Evolutionary conservation across 305 asterid species (phyloP).

Genomic region (Fraxinus floribunda): DNA sequence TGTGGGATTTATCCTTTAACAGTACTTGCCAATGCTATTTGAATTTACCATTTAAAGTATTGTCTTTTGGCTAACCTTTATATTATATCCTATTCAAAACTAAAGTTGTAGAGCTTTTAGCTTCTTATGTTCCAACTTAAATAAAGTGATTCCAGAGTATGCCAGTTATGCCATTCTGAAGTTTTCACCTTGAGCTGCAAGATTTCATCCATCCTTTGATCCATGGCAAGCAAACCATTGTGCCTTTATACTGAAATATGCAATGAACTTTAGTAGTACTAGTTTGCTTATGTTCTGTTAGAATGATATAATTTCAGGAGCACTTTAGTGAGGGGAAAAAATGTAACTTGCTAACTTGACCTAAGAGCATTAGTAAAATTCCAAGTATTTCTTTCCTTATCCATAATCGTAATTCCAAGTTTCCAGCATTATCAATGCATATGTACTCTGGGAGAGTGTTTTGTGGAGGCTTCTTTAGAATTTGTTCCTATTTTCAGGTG

Average conservation of each 20-base stretch:
- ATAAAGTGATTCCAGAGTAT: slow-evolving; percentile 12
- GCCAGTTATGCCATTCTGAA: background rate
- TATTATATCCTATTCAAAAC: background rate
- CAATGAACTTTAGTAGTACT: background rate
- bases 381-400: background rate
- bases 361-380: background rate
- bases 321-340: background rate
- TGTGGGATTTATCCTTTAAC: too few species aligned
- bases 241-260: slow-evolving; percentile 2
- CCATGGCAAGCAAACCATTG: background rate
- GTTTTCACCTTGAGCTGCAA: background rate
- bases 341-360: background rate
- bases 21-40: background rate
- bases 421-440: background rate
- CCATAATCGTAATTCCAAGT: background rate
- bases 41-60: background rate
- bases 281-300: background rate
- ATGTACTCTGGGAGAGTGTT: background rate
- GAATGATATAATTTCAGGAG: background rate
- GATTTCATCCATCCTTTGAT: background rate
- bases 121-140: background rate
- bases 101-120: background rate
- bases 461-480: background rate
- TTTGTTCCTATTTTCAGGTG: slow-evolving; percentile 54
- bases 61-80: background rate